Evolutionary conservation across 2,329 filamentous ascomycete species (phyloP).

Genomic region (Teratosphaeria destructans): DNA sequence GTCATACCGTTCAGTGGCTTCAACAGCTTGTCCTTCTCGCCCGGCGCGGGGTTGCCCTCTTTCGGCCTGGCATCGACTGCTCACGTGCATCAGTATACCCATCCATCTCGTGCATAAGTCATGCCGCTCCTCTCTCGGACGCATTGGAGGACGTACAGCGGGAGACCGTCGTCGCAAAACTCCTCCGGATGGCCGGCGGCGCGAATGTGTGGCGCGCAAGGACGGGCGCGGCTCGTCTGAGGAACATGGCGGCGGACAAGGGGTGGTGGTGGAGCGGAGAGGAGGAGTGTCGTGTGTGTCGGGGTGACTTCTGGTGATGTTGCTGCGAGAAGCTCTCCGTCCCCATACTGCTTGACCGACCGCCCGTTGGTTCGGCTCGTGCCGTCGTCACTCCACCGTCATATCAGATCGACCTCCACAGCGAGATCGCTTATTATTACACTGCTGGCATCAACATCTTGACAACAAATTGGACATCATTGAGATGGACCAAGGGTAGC

Average conservation of each 20-base stretch:
- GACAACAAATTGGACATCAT: too few species aligned
- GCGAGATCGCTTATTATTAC: background rate
- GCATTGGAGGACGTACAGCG: slow-evolving; percentile 30
- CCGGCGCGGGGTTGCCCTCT: slow-evolving; percentile 25
- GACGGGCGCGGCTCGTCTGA: slow-evolving; percentile 41
- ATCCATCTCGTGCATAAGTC: background rate
- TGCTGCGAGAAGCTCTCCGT: background rate
- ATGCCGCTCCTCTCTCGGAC: background rate
- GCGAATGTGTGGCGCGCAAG: slow-evolving; percentile 34
- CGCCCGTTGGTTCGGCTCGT: background rate
- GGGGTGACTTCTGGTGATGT: background rate
- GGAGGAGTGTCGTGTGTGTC: background rate
- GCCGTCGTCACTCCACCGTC: background rate
- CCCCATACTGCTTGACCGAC: background rate
- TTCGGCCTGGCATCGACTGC: slow-evolving; percentile 4
- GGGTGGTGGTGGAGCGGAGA: background rate
- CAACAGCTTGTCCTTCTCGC: slow-evolving; percentile 28
- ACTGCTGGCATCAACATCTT: background rate
- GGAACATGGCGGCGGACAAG: slow-evolving; percentile 25
- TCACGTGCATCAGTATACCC: background rate
- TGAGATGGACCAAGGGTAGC: too few species aligned
- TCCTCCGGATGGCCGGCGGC: slow-evolving; percentile 30
- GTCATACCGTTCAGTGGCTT: slow-evolving; percentile 38
- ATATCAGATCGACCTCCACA: background rate
- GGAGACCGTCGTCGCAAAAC: slow-evolving; percentile 37